Conservation (phyloP, 2,329 filamentous ascomycete species). For the Monosporascus sp. region DNA sequence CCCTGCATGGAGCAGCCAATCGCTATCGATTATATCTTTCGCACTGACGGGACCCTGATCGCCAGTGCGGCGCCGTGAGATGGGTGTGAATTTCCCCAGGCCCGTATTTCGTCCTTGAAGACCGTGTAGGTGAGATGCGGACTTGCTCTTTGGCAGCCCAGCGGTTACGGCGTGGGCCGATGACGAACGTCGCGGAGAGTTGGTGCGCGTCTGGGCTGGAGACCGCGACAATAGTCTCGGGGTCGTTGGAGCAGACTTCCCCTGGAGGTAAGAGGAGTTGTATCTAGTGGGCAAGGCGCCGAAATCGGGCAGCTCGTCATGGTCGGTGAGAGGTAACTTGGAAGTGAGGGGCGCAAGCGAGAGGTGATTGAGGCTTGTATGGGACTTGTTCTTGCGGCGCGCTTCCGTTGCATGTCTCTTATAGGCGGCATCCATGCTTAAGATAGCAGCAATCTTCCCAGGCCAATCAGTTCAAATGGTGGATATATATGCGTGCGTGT, state of each 20-base stretch:
- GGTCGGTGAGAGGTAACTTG: slow-evolving; percentile 53
- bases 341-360: slow-evolving; percentile 60
- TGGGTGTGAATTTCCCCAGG: slow-evolving; percentile 17
- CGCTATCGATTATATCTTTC: slow-evolving; percentile 44
- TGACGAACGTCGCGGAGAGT: slow-evolving; percentile 37
- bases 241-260: slow-evolving; percentile 59
- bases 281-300: slow-evolving; percentile 27
- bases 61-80: slow-evolving; percentile 26
- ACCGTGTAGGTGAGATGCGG: slow-evolving; percentile 48
- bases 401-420: slow-evolving; percentile 54
- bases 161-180: slow-evolving; percentile 28
- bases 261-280: slow-evolving; percentile 53
- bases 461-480: slow-evolving; percentile 3
- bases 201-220: slow-evolving; percentile 44
- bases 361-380: slow-evolving; percentile 54
- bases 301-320: slow-evolving; percentile 39
- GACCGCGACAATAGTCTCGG: slow-evolving; percentile 58
- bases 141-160: slow-evolving; percentile 56
- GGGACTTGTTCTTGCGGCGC: slow-evolving; percentile 54
- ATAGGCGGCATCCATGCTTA: slow-evolving; percentile 54
- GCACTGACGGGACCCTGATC: slow-evolving; percentile 2
- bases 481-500: background rate
- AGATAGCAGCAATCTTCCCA: background rate
- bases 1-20: slow-evolving; percentile 62
- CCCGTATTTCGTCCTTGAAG: slow-evolving; percentile 18